Base-by-base conservation (phyloP, 2,329 filamentous ascomycete genomes). In the Fusarium verrucosum region DNA sequence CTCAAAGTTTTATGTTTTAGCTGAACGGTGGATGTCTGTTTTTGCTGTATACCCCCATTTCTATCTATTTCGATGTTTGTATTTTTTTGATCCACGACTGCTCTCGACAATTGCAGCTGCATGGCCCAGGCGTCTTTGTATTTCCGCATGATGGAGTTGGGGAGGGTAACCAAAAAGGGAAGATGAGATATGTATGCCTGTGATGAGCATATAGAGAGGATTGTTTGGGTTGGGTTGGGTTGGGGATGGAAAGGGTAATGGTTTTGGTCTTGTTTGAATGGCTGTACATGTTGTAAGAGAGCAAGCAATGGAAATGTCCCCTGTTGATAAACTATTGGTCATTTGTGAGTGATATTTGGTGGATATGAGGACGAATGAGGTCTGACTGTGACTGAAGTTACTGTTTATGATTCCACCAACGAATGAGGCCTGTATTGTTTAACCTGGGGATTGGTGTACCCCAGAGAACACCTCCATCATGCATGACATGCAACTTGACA, bases 111-210 rank as follows among this genome's bases (percentile, higher is more conserved):
- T 59, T 37, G 42, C 36, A 68, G 45, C 49, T 67, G 69, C 69
- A 72, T 73, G 69, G 69, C 69, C 46, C 32, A 50, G 71, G 71
- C 66, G 70, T 73, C 49, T 57, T 54, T 22, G 46, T 61, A 46
- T 70, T 69, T 62, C 40, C 61, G 45, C 52, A 62, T 66, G 50
- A 65, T 50, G 66, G 68, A 68, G 56, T 69, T 71, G 54, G 45
- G 41, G 47, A 49, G 47, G 41, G 4, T 10, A 41, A 19, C 22
- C 50, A 53, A 59, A 50, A 50, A 25, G 30, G 35, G 17, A 33
- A 17, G 9, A n/a, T n/a, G n/a, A 32, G 28, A 23, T 32, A 32
- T 23, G 37, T 44, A 50, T 50, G 55, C 43, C 26, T 17, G 22
- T 23, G 30, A 33, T 19, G 25, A 36, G 42, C 46, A 47, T 46